phyloP scores from a whole-genome alignment of 371 early-diverging fungal species.

The Haplosporangium sp. region DNA sequence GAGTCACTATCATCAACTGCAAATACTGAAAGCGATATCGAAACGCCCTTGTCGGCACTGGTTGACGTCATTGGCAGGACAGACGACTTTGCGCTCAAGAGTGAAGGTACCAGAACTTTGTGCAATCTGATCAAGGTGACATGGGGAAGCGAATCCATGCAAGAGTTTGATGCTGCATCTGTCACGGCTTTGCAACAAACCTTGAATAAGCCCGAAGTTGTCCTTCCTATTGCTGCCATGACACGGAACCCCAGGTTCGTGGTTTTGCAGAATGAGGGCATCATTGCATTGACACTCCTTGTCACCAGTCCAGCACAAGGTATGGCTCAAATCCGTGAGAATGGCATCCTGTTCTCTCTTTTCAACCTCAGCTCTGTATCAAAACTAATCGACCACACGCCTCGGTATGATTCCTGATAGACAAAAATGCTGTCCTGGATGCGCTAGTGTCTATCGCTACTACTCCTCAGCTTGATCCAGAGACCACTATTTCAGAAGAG shows the following conservation, averaged over 20 bases:
- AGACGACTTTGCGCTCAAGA: conserved; percentile 69
- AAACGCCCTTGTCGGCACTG: conserved; percentile 56
- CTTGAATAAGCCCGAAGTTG: conserved; percentile 54
- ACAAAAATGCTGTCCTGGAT: conserved; percentile 38
- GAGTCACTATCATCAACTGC: conserved; percentile 45
- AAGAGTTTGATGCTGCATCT: conserved; percentile 40
- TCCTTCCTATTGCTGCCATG: conserved; percentile 63
- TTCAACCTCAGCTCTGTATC: neutral
- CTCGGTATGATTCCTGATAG: neutral
- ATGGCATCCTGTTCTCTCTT: too few relatives aligned
- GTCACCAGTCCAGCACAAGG: conserved; percentile 55
- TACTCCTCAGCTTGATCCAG: conserved; percentile 23
- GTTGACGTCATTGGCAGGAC: conserved; percentile 61
- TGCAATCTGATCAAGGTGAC: conserved; percentile 66
- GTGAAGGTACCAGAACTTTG: conserved; percentile 72
- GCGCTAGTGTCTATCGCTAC: conserved; percentile 28
- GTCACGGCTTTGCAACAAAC: conserved; percentile 53
- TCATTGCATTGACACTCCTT: conserved; percentile 66
- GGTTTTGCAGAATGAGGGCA: conserved; percentile 72
- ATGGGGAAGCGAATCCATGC: conserved; percentile 43
- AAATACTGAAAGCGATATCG: conserved; percentile 22
- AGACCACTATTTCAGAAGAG: conserved; percentile 25
- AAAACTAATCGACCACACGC: neutral
- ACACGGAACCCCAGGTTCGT: conserved; percentile 64
- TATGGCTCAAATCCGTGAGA: conserved; percentile 1